Conservation (phyloP, 441 rosid species). For the Hura crepitans region DNA sequence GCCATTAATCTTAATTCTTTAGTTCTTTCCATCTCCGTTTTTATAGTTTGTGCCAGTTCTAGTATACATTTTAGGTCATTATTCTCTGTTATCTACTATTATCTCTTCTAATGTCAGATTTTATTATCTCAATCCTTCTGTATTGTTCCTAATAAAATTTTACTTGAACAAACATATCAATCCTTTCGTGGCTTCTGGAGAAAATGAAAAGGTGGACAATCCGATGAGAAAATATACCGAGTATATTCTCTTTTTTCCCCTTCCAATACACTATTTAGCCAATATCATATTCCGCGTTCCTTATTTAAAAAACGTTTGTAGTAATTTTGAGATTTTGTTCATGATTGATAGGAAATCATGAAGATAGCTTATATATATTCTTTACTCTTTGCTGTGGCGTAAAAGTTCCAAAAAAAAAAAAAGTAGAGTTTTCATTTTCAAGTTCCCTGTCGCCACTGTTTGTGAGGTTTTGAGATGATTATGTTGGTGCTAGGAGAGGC, state of each 20-base stretch:
- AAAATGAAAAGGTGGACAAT: background rate
- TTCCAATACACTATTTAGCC: background rate
- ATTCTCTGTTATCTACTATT: background rate
- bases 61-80: background rate
- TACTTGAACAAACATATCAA: background rate
- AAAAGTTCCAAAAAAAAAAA: background rate
- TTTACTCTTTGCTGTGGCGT: background rate
- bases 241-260: background rate
- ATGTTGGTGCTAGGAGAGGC: background rate
- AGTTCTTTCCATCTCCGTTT: background rate
- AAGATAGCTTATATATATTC: background rate
- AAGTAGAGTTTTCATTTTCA: background rate
- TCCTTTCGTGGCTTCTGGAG: constrained; percentile 3
- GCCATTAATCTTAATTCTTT: background rate
- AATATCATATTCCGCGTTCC: background rate
- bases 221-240: background rate
- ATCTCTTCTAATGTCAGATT: background rate
- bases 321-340: background rate
- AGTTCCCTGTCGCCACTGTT: background rate
- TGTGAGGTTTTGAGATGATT: background rate
- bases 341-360: background rate
- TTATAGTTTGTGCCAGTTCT: background rate
- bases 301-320: background rate
- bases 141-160: background rate
- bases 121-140: background rate